These are phyloP conservation scores for Rickenella mellea DNA, from an alignment of 768 basidiomycete genomes.

Conservation along the genomic window DNA sequence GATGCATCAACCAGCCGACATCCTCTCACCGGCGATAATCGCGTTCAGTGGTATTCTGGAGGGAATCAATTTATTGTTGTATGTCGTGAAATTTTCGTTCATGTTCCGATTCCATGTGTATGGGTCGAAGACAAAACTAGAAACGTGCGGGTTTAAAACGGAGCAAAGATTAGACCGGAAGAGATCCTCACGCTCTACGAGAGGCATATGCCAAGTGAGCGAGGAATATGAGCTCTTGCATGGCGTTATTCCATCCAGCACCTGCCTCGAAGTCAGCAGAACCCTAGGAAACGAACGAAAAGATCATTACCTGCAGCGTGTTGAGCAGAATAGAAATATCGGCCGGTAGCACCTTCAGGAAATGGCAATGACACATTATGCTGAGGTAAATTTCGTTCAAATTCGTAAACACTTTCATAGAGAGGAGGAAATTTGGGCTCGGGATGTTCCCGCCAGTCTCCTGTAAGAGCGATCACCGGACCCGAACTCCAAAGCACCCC, in stretches of 20 bases:
- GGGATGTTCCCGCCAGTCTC: not conserved
- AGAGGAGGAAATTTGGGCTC: conserved; percentile 26
- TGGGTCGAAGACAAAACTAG: conserved; percentile 24
- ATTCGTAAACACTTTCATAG: conserved; percentile 32
- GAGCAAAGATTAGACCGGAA: conserved; percentile 5
- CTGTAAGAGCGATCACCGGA: too few relatives aligned
- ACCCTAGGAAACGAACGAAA: too few relatives aligned
- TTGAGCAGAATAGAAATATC: conserved; percentile 40
- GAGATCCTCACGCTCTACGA: conserved; percentile 40
- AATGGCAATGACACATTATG: conserved; percentile 28
- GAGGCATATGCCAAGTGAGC: conserved; percentile 38
- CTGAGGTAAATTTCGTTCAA: conserved; percentile 37
- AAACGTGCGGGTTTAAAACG: not conserved
- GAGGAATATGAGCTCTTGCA: conserved; percentile 50
- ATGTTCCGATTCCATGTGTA: conserved; percentile 16
- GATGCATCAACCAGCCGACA: not conserved
- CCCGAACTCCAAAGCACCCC: too few relatives aligned
- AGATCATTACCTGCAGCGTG: conserved; percentile 30
- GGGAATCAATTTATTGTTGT: conserved; percentile 41
- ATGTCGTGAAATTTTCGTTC: conserved; percentile 32
- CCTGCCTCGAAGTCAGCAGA: not conserved
- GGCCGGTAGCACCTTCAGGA: conserved; percentile 29
- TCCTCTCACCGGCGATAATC: conserved; percentile 39
- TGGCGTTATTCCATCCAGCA: conserved; percentile 49
- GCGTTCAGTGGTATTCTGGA: conserved; percentile 46